Evolutionary conservation across 2,329 filamentous ascomycete genomes (phyloP).

Genomic region (Aspergillus sojae): DNA sequence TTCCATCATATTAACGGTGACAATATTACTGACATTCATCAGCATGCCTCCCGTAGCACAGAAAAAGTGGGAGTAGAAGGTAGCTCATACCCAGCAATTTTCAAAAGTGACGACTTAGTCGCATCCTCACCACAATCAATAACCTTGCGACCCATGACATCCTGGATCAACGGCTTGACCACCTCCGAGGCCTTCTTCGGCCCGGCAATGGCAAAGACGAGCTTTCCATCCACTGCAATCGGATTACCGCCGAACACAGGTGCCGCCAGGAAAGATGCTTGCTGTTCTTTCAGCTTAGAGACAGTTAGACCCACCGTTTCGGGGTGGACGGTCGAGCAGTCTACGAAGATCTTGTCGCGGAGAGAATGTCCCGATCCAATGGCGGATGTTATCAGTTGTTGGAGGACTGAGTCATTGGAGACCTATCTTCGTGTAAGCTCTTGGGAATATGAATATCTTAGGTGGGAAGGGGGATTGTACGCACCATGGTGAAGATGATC

Average conservation of each 20-base stretch:
- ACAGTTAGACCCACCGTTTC: slow-evolving; percentile 56
- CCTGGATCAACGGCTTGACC: slow-evolving; percentile 46
- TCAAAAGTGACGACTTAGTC: slow-evolving; percentile 46
- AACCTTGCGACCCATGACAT: slow-evolving; percentile 47
- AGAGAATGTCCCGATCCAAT: slow-evolving; percentile 40
- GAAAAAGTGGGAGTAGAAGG: background rate
- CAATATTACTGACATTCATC: slow-evolving; percentile 39
- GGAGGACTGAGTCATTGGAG: slow-evolving; percentile 45
- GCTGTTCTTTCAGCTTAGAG: slow-evolving; percentile 35
- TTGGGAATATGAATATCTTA: background rate
- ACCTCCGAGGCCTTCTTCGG: slow-evolving; percentile 34
- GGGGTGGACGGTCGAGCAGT: slow-evolving; percentile 85
- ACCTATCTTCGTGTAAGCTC: slow-evolving; percentile 30
- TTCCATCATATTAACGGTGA: slow-evolving; percentile 49
- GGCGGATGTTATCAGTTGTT: slow-evolving; percentile 32
- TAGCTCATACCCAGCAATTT: slow-evolving; percentile 45
- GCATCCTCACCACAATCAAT: slow-evolving; percentile 50
- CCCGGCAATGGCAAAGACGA: slow-evolving; percentile 50
- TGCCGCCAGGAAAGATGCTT: slow-evolving; percentile 42
- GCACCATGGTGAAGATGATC: slow-evolving; percentile 45
- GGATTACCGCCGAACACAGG: slow-evolving; percentile 50
- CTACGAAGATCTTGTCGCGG: slow-evolving; percentile 77
- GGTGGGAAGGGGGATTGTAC: background rate
- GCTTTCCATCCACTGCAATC: slow-evolving; percentile 48
- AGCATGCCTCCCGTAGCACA: background rate